Evolutionary conservation across 139 green algal genomes (phyloP).

Genomic region (Coelastrella sp.): DNA sequence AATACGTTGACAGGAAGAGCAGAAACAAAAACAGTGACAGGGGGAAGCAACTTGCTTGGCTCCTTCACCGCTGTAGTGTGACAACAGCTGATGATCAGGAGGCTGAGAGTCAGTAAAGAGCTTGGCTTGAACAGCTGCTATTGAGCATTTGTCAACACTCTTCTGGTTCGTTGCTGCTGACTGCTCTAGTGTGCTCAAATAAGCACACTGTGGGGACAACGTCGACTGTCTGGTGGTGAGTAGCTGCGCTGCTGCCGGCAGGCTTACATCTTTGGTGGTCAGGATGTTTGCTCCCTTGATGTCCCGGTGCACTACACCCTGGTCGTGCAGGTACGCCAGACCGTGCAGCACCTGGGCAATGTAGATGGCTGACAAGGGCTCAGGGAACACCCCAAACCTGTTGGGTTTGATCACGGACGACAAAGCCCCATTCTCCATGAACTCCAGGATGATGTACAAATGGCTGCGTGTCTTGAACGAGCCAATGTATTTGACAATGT

Average conservation of each 20-base stretch:
- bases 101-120: too few relatives aligned
- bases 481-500: constrained; percentile 98
- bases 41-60: too few relatives aligned
- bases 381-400: constrained; percentile 92
- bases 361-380: constrained; percentile 92
- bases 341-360: constrained; percentile 86
- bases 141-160: too few relatives aligned
- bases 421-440: constrained; percentile 94
- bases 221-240: background rate
- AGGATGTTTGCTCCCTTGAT: constrained; percentile 98
- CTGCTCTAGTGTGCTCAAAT: too few relatives aligned
- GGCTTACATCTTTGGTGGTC: constrained; percentile 85
- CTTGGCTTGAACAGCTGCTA: too few relatives aligned
- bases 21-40: background rate
- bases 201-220: too few relatives aligned
- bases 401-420: constrained; percentile 88
- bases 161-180: too few relatives aligned
- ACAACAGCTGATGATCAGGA: background rate
- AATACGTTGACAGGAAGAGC: background rate
- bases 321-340: constrained; percentile 92
- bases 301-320: constrained; percentile 94
- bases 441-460: constrained; percentile 98
- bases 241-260: background rate
- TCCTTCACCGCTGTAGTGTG: too few relatives aligned
- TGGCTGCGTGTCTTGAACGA: constrained; percentile 92